Conservation (phyloP, 2,329 filamentous ascomycete species). For the Huntiella abstrusa region DNA sequence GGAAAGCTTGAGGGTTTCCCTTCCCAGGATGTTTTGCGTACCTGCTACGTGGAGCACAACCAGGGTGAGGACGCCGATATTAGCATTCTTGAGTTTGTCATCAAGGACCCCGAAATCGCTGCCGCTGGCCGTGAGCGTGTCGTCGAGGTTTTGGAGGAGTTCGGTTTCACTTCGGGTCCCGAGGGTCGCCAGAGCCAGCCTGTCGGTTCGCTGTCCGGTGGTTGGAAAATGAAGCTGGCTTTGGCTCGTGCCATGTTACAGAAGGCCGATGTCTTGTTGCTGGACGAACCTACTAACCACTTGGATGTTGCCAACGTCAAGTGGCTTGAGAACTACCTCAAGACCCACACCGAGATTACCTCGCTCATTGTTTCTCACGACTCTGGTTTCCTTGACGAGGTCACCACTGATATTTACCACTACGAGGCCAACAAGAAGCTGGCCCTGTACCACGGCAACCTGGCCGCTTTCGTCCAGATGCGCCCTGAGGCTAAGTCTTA, state of each 20-base stretch:
- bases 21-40: conserved; percentile 74
- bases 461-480: conserved; percentile 66
- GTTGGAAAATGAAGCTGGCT: conserved; percentile 99
- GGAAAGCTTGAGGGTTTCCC: conserved; percentile 97
- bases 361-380: conserved; percentile 97
- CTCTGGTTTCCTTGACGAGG: conserved; percentile 88
- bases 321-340: conserved; percentile 90
- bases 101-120: conserved; percentile 73
- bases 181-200: conserved; percentile 76
- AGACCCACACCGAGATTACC: conserved; percentile 89
- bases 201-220: conserved; percentile 87
- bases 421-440: conserved; percentile 95
- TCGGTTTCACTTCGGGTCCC: conserved; percentile 81
- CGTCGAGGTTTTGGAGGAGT: conserved; percentile 64
- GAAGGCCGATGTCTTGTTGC: conserved; percentile 83
- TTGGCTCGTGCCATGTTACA: conserved; percentile 91
- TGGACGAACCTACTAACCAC: conserved; percentile 98
- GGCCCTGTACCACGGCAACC: conserved; percentile 64
- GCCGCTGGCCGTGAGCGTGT: conserved; percentile 66
- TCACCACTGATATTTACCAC: conserved; percentile 98
- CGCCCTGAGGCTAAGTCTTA: conserved; percentile 94
- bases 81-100: conserved; percentile 82
- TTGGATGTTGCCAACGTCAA: conserved; percentile 90
- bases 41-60: conserved; percentile 98
- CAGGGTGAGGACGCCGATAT: conserved; percentile 95